These are phyloP conservation scores for Backusella morwellensis DNA, from an alignment of 192 early-diverging fungal species.

Conservation along the genomic window DNA sequence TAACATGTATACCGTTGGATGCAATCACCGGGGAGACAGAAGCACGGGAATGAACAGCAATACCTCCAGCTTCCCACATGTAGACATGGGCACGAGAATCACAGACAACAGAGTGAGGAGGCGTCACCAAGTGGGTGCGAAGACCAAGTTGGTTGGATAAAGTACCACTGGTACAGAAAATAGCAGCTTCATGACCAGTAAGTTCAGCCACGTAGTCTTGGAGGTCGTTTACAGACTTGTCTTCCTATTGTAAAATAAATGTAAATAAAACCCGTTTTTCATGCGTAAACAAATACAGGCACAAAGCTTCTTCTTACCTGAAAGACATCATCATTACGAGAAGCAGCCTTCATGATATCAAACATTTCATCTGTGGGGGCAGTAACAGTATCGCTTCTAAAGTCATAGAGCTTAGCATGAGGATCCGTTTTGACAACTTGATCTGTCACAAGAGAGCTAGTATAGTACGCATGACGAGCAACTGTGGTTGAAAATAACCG, in stretches of 20 bases:
- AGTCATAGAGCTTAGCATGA: slow-evolving; percentile 28
- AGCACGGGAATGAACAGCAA: slow-evolving; percentile 78
- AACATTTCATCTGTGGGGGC: slow-evolving; percentile 64
- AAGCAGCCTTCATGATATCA: slow-evolving; percentile 55
- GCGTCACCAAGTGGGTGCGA: slow-evolving; percentile 66
- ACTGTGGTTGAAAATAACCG: slow-evolving; percentile 22
- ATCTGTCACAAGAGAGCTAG: slow-evolving; percentile 6
- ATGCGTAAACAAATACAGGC: neutral
- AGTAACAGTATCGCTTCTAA: slow-evolving; percentile 54
- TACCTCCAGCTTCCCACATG: slow-evolving; percentile 76
- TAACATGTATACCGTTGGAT: slow-evolving; percentile 57
- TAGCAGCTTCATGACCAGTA: slow-evolving; percentile 73
- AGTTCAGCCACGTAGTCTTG: slow-evolving; percentile 67
- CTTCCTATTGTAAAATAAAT: slow-evolving; percentile 54
- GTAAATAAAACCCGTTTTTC: neutral
- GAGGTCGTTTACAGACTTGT: slow-evolving; percentile 69
- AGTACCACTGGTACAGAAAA: slow-evolving; percentile 81
- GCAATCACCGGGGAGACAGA: slow-evolving; percentile 63
- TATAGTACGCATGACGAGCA: slow-evolving; percentile 16
- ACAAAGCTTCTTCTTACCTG: slow-evolving; percentile 19
- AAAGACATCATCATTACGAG: slow-evolving; percentile 61
- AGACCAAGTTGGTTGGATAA: slow-evolving; percentile 85
- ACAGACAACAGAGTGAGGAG: slow-evolving; percentile 77
- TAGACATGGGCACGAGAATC: slow-evolving; percentile 80
- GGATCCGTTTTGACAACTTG: neutral